phyloP scores from a whole-genome alignment of 495 filamentous ascomycete species.

The Podospora conica region DNA sequence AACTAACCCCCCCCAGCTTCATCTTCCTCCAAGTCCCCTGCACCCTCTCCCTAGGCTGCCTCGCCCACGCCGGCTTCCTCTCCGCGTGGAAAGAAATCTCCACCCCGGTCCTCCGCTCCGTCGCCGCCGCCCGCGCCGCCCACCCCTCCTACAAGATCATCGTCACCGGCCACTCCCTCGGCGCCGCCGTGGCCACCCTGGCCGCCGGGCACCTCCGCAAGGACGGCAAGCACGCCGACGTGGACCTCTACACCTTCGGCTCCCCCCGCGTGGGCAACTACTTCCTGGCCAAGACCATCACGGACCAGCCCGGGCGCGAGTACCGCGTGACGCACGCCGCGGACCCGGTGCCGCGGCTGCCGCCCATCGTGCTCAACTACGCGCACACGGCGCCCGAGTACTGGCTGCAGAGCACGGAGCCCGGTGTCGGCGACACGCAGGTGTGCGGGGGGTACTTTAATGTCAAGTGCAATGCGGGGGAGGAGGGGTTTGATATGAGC shows the following conservation, averaged over 20 bases:
- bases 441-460: constrained; percentile 36
- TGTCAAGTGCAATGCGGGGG: constrained; percentile 36
- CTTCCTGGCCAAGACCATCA: constrained; percentile 52
- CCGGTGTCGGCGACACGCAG: constrained; percentile 21
- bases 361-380: constrained; percentile 50
- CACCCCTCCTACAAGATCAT: constrained; percentile 50
- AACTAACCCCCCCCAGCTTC: constrained; percentile 19
- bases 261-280: constrained; percentile 60
- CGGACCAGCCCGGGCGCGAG: constrained; percentile 40
- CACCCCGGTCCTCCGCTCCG: constrained; percentile 13
- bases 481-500: constrained; percentile 23
- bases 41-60: constrained; percentile 28
- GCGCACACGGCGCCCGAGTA: constrained; percentile 64
- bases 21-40: constrained; percentile 28
- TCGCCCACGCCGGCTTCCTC: constrained; percentile 37
- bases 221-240: constrained; percentile 34
- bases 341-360: constrained; percentile 62
- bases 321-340: constrained; percentile 62
- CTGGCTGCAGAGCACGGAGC: constrained; percentile 38
- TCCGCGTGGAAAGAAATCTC: constrained; percentile 33
- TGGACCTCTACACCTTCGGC: constrained; percentile 58
- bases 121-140: constrained; percentile 23
- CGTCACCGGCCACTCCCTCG: constrained; percentile 63
- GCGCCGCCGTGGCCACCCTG: constrained; percentile 58
- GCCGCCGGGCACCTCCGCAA: constrained; percentile 54